Evolutionary conservation across 208 protist species (phyloP).

Genomic region (Trichomonas tenax): DNA sequence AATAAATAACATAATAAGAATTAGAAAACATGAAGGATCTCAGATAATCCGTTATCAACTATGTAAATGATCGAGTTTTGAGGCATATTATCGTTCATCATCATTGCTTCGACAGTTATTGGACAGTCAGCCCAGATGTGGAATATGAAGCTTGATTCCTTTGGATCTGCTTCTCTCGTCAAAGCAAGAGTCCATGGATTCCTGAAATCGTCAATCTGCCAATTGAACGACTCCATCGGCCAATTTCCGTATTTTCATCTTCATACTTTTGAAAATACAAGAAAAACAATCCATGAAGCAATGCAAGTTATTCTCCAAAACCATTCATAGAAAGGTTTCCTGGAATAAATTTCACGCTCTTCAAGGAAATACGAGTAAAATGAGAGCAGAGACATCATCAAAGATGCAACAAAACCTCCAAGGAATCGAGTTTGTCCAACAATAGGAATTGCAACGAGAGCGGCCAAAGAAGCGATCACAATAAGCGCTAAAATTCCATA

Average conservation of each 20-base stretch:
- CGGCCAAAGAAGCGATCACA: not conserved
- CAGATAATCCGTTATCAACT: too few species aligned
- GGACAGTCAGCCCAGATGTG: not conserved
- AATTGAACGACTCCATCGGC: not conserved
- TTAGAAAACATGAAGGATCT: too few species aligned
- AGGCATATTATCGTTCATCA: not conserved
- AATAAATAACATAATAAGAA: too few species aligned
- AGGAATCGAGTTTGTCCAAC: not conserved
- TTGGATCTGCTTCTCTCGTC: not conserved
- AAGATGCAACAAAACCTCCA: not conserved
- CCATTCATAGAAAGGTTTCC: not conserved
- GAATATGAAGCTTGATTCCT: not conserved
- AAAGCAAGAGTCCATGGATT: not conserved
- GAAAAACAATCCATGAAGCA: not conserved
- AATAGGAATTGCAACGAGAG: not conserved
- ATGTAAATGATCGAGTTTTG: too few species aligned
- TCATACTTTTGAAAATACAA: too few species aligned
- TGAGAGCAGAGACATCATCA: not conserved
- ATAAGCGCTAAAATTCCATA: not conserved
- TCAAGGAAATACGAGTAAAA: not conserved
- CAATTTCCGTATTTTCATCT: too few species aligned
- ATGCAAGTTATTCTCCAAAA: not conserved
- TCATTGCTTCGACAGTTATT: not conserved
- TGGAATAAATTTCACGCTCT: not conserved
- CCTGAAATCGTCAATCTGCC: not conserved